Conservation (phyloP, 2,329 filamentous ascomycete genomes). For the Fusarium continuum region DNA sequence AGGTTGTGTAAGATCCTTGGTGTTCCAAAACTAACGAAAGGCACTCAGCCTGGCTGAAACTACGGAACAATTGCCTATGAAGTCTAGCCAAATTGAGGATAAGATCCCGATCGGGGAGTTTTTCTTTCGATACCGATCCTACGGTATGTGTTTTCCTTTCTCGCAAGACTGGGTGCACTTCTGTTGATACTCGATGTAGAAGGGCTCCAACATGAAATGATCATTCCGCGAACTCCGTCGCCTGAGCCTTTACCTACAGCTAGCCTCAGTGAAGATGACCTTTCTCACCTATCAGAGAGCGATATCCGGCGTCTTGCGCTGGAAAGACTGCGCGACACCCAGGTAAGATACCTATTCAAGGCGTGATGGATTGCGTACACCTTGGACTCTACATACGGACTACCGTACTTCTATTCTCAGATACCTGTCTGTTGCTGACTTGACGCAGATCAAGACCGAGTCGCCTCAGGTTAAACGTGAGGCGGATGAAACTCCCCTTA, state of each 20-base stretch:
- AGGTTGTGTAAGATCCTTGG: not conserved
- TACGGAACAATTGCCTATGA: not conserved
- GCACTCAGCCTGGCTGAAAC: not conserved
- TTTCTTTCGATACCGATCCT: conserved; percentile 39
- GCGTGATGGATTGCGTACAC: too few relatives aligned
- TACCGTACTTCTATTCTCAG: too few relatives aligned
- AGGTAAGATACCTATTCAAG: too few relatives aligned
- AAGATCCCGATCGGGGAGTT: not conserved
- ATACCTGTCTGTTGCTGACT: not conserved
- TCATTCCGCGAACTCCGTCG: conserved; percentile 34
- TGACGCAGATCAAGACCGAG: not conserved
- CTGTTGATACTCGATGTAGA: conserved; percentile 18
- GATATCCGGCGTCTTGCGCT: conserved; percentile 34
- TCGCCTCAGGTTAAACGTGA: conserved; percentile 14
- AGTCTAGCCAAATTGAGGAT: fast-evolving
- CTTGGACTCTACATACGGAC: too few relatives aligned
- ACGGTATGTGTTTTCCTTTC: conserved; percentile 3
- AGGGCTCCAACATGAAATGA: conserved; percentile 32
- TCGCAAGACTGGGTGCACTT: too few relatives aligned
- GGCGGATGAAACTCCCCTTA: not conserved
- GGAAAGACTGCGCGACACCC: conserved; percentile 25
- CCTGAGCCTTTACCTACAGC: not conserved
- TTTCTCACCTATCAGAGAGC: conserved; percentile 12
- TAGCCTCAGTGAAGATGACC: not conserved
- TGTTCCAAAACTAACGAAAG: not conserved